Evolutionary conservation across 768 basidiomycete species (phyloP).

Genomic region (Coprinopsis sp.): DNA sequence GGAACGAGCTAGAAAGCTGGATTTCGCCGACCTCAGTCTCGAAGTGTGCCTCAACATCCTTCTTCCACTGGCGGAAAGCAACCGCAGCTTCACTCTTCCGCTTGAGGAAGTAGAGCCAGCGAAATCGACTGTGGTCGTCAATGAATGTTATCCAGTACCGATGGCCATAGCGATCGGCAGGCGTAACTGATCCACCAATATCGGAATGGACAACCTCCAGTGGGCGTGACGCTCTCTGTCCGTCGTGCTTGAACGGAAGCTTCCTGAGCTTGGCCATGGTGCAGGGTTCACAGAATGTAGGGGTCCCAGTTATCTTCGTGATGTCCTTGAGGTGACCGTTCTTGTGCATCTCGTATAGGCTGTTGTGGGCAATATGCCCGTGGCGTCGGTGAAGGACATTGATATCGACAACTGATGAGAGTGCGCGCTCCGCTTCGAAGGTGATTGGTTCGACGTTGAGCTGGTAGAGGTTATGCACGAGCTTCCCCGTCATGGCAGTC

Average conservation of each 20-base stretch:
- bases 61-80: constrained; percentile 3
- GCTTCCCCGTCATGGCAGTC: not conserved
- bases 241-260: constrained; percentile 8
- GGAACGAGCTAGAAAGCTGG: not conserved
- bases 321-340: constrained; percentile 2
- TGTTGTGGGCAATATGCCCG: not conserved
- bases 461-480: not conserved
- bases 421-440: not conserved
- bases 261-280: constrained; percentile 11
- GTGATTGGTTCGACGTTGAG: not conserved
- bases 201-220: constrained; percentile 6
- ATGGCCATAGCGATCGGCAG: no score
- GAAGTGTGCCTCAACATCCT: constrained; percentile 6
- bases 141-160: no score
- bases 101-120: constrained; percentile 13
- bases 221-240: constrained; percentile 8
- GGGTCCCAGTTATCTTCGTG: not conserved
- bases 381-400: not conserved
- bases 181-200: constrained; percentile 16
- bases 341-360: constrained; percentile 6
- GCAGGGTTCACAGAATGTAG: constrained; percentile 10
- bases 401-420: not conserved
- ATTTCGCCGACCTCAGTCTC: constrained; percentile 7
- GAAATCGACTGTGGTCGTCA: constrained; percentile 11
- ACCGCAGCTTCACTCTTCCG: constrained; percentile 9